phyloP scores from a whole-genome alignment of 2,329 filamentous ascomycete genomes.

The Rhytidhysteron rufulum region DNA sequence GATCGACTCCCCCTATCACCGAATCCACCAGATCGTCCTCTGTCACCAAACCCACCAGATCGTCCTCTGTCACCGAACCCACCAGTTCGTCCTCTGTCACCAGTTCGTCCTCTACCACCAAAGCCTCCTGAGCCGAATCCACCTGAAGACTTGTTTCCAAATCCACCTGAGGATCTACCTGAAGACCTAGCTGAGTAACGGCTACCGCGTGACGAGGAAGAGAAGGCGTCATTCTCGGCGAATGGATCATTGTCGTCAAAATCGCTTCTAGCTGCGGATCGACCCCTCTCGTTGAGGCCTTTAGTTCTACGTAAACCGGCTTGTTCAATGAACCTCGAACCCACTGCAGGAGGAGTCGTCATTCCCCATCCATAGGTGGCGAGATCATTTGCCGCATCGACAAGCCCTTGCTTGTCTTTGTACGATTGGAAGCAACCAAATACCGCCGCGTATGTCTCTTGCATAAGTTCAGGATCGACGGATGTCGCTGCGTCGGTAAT shows the following conservation, averaged over 20 bases:
- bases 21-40: constrained; percentile 7
- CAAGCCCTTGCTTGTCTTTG: constrained; percentile 36
- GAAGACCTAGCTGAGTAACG: constrained; percentile 2
- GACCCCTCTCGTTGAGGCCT: constrained; percentile 4
- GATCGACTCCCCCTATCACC: constrained; percentile 8
- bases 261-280: constrained; percentile 2
- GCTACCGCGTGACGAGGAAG: constrained; percentile 6
- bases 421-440: constrained; percentile 52
- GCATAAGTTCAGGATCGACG: constrained; percentile 42
- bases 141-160: constrained; percentile 6
- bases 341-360: constrained; percentile 36
- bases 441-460: constrained; percentile 53
- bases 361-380: constrained; percentile 48
- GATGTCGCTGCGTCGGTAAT: constrained; percentile 41
- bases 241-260: constrained; percentile 5
- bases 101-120: constrained; percentile 6
- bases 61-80: constrained; percentile 8
- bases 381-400: constrained; percentile 44
- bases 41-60: constrained; percentile 14
- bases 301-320: constrained; percentile 26
- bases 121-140: constrained; percentile 5
- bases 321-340: constrained; percentile 15
- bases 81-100: constrained; percentile 5
- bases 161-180: constrained; percentile 7
- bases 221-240: constrained; percentile 6